Evolutionary conservation across 2,329 filamentous ascomycete genomes (phyloP).

Genomic region (Endoconidiophora laricicola): DNA sequence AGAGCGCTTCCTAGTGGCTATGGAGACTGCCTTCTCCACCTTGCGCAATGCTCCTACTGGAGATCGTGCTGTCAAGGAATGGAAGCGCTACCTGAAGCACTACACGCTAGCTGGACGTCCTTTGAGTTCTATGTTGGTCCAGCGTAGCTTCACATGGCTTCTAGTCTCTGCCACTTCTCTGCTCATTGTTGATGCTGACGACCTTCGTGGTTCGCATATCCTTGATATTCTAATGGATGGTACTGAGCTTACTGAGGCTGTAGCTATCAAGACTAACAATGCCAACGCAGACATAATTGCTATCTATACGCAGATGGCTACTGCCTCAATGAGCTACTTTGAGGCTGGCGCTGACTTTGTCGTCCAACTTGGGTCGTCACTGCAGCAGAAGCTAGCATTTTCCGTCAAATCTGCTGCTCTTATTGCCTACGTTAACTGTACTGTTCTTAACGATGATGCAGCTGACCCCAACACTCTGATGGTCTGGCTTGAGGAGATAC

Average conservation of each 20-base stretch:
- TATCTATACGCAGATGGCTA: constrained; percentile 52
- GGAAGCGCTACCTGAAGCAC: constrained; percentile 71
- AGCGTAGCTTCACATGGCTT: constrained; percentile 75
- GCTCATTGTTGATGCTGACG: constrained; percentile 45
- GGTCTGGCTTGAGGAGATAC: constrained; percentile 68
- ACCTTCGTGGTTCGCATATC: constrained; percentile 44
- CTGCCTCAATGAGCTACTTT: constrained; percentile 69
- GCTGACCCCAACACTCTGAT: constrained; percentile 66
- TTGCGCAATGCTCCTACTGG: constrained; percentile 62
- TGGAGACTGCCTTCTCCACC: constrained; percentile 81
- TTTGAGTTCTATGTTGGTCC: constrained; percentile 77
- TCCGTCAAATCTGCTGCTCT: constrained; percentile 72
- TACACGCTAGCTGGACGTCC: constrained; percentile 69
- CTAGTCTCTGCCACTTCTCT: constrained; percentile 64
- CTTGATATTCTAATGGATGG: constrained; percentile 56
- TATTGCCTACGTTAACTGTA: constrained; percentile 72
- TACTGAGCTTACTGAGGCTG: constrained; percentile 20
- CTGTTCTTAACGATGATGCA: constrained; percentile 62
- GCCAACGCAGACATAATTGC: constrained; percentile 42
- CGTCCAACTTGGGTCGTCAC: constrained; percentile 58
- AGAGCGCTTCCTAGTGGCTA: constrained; percentile 66
- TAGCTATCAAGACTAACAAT: constrained; percentile 17
- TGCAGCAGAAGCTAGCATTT: constrained; percentile 74
- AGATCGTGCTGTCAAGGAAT: constrained; percentile 56
- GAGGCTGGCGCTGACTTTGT: constrained; percentile 86